These are phyloP conservation scores for Entonaema liquescens DNA, from an alignment of 495 filamentous ascomycete genomes.

Conservation along the genomic window DNA sequence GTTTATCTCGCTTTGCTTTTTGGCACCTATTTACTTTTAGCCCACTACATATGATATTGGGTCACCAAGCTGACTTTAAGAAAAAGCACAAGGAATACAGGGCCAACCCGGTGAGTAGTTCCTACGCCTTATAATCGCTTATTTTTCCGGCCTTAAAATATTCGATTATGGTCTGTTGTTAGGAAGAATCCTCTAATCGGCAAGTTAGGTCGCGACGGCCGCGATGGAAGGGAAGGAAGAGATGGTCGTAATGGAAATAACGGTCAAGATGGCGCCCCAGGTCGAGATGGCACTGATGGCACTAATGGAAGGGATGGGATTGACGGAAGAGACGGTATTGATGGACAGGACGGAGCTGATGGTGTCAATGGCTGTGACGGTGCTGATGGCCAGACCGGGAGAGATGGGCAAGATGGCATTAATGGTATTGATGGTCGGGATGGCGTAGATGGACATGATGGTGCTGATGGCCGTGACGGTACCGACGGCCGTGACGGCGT, in stretches of 20 bases:
- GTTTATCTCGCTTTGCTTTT: background rate
- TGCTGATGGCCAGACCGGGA: background rate
- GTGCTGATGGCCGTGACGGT: background rate
- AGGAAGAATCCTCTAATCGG: background rate
- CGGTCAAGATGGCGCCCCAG: background rate
- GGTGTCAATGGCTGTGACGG: background rate
- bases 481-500: background rate
- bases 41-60: background rate
- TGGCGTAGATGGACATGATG: background rate
- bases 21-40: background rate
- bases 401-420: background rate
- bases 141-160: background rate
- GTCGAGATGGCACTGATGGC: constrained; percentile 3
- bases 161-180: background rate
- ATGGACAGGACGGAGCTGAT: background rate
- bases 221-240: background rate
- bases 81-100: background rate
- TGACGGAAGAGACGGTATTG: constrained; percentile 3
- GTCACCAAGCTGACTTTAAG: background rate
- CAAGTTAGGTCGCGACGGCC: background rate
- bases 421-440: background rate
- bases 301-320: constrained; percentile 10
- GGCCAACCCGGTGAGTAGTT: background rate
- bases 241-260: background rate
- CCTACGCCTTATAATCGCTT: background rate